These are phyloP conservation scores for Diplodia scrobiculata DNA, from an alignment of 2,329 filamentous ascomycete genomes.

Conservation along the genomic window DNA sequence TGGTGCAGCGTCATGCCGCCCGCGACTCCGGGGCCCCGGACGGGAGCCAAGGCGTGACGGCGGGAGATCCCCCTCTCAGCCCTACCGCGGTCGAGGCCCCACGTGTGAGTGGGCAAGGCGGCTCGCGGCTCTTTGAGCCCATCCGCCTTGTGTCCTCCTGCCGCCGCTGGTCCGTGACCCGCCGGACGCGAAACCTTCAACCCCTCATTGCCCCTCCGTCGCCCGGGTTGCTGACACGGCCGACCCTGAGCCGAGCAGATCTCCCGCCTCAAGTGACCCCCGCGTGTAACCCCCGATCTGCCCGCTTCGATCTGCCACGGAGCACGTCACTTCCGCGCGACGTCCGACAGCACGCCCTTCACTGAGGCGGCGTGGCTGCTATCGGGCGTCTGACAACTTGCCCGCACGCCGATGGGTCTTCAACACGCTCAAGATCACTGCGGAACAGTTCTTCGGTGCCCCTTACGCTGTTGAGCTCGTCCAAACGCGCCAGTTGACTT, in stretches of 20 bases:
- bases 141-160: slow-evolving; percentile 6
- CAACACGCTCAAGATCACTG: background rate
- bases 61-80: slow-evolving; percentile 23
- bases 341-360: background rate
- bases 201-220: slow-evolving; percentile 6
- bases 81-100: slow-evolving; percentile 25
- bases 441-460: background rate
- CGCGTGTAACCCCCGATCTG: slow-evolving; percentile 19
- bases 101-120: slow-evolving; percentile 19
- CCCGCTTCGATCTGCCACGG: background rate
- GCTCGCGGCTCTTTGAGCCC: slow-evolving; percentile 16
- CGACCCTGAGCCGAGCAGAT: slow-evolving; percentile 15
- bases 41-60: slow-evolving; percentile 14
- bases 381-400: background rate
- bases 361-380: background rate
- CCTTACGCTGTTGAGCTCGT: background rate
- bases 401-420: background rate
- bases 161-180: slow-evolving; percentile 26
- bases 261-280: slow-evolving; percentile 2
- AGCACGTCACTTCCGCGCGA: background rate
- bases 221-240: slow-evolving; percentile 20
- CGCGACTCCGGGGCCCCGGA: slow-evolving; percentile 9
- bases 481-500: background rate
- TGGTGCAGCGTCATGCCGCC: slow-evolving; percentile 18
- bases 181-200: slow-evolving; percentile 5